A percentile compares a stretch with the other conserved stretches of the same genome.
These are phyloP conservation scores for Cyamopsis tetragonoloba DNA, from an alignment of 306 rosid genomes.

Conservation along the genomic window DNA sequence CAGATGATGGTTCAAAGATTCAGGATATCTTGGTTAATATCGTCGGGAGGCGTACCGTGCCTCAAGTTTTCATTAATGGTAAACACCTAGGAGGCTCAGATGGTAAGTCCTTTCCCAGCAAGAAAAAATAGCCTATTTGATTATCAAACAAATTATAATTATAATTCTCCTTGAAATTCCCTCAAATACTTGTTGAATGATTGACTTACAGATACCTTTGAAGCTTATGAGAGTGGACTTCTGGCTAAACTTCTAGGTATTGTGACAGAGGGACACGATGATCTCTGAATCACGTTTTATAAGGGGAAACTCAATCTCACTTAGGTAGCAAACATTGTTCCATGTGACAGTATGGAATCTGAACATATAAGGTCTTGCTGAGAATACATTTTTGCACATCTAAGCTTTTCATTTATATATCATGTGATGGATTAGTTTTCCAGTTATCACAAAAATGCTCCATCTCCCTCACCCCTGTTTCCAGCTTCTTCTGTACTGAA, in stretches of 20 bases:
- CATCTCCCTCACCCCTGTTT: background rate
- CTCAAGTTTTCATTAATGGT: slow-evolving; percentile 82
- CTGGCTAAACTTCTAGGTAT: slow-evolving; percentile 70
- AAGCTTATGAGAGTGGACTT: slow-evolving; percentile 70
- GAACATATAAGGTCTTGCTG: background rate
- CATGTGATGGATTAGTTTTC: background rate
- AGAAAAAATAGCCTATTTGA: background rate
- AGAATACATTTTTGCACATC: slow-evolving; percentile 13
- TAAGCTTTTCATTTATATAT: background rate
- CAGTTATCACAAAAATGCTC: background rate
- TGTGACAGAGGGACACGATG: slow-evolving; percentile 33
- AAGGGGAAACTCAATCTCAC: background rate
- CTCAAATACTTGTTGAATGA: slow-evolving; percentile 13
- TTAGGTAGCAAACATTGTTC: background rate
- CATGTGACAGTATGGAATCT: slow-evolving; percentile 8
- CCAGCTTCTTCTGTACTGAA: background rate
- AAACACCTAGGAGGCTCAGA: slow-evolving; percentile 93
- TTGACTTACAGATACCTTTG: slow-evolving; percentile 61
- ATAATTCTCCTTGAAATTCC: background rate
- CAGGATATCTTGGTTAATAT: slow-evolving; percentile 60
- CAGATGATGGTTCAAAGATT: slow-evolving; percentile 74
- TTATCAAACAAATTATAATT: background rate
- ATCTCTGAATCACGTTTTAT: slow-evolving; percentile 45
- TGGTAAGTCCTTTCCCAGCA: slow-evolving; percentile 44
- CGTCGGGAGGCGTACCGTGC: slow-evolving; percentile 86